Conservation (phyloP, 345 rosid genomes). For the Eucalyptus shirleyi region DNA sequence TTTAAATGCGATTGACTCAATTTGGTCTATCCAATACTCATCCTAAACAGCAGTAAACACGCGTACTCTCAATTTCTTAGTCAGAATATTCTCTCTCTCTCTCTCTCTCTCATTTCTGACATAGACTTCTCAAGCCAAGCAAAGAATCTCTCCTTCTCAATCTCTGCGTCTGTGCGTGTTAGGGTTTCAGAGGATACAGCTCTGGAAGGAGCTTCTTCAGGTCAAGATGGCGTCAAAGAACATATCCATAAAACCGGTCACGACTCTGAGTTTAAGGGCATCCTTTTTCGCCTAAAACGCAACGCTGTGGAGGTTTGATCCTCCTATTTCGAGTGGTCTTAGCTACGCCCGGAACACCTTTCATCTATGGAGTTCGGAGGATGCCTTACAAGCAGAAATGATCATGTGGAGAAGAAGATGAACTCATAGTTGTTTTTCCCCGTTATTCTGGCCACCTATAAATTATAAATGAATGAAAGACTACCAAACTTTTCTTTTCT, state of each 20-base stretch:
- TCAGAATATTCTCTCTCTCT: not conserved
- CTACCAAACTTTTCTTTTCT: not conserved
- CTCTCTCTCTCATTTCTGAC: not conserved
- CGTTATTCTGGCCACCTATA: not conserved
- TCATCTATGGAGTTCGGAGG: not conserved
- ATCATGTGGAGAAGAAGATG: not conserved
- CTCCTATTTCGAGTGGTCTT: not conserved
- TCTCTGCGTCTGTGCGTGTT: not conserved
- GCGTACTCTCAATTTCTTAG: not conserved
- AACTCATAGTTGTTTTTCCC: not conserved
- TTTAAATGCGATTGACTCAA: not conserved
- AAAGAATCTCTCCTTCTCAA: not conserved
- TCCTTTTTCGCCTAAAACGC: not conserved
- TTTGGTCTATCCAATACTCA: not conserved
- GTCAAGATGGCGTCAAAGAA: not conserved
- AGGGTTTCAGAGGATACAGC: not conserved
- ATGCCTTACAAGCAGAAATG: not conserved
- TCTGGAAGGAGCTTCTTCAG: not conserved
- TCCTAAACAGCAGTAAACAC: not conserved
- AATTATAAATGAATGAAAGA: not conserved
- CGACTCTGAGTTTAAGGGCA: not conserved
- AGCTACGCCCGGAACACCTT: not conserved
- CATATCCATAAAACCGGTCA: not conserved
- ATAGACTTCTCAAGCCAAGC: not conserved
- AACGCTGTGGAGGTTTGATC: not conserved